These are phyloP conservation scores for Raphanus sativus DNA, from an alignment of 345 rosid species.

Conservation along the genomic window DNA sequence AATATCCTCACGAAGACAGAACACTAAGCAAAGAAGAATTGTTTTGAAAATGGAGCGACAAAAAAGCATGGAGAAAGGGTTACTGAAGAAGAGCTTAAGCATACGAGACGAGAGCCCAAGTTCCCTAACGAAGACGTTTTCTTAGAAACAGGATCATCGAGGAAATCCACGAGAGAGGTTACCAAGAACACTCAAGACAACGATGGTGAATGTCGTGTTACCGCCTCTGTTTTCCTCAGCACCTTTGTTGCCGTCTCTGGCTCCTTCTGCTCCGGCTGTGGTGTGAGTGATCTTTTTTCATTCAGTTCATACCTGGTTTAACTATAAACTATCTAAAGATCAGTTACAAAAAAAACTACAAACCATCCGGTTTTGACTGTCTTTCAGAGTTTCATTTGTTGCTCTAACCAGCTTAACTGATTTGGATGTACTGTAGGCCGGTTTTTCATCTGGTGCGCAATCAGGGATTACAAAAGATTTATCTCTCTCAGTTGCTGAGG, in stretches of 20 bases:
- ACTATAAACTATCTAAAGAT: not conserved
- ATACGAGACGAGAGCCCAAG: slow-evolving; percentile 8
- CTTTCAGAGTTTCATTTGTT: not conserved
- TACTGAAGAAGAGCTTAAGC: slow-evolving; percentile 38
- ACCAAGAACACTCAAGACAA: slow-evolving; percentile 29
- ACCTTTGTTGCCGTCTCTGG: slow-evolving; percentile 53
- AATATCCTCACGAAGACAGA: not conserved
- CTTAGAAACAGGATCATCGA: slow-evolving; percentile 24
- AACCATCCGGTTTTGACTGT: not conserved
- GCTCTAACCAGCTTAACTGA: not conserved
- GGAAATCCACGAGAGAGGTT: slow-evolving; percentile 23
- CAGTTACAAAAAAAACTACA: not conserved
- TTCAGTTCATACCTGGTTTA: not conserved
- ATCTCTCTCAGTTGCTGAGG: slow-evolving; percentile 41
- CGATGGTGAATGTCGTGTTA: slow-evolving; percentile 34
- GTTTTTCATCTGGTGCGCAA: slow-evolving; percentile 51
- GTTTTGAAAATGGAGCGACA: slow-evolving; percentile 24
- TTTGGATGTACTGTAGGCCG: slow-evolving; percentile 26
- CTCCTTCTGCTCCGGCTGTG: slow-evolving; percentile 48
- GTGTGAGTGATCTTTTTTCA: slow-evolving; percentile 29
- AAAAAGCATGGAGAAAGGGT: slow-evolving; percentile 35
- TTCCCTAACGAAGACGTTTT: slow-evolving; percentile 25
- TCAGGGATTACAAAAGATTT: slow-evolving; percentile 45
- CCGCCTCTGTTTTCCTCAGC: slow-evolving; percentile 41
- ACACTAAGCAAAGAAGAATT: not conserved